Percentiles rank a stretch among this genome's conserved stretches.
phyloP scores from a whole-genome alignment of 805 yeast species.

The Starmerella vitae region DNA sequence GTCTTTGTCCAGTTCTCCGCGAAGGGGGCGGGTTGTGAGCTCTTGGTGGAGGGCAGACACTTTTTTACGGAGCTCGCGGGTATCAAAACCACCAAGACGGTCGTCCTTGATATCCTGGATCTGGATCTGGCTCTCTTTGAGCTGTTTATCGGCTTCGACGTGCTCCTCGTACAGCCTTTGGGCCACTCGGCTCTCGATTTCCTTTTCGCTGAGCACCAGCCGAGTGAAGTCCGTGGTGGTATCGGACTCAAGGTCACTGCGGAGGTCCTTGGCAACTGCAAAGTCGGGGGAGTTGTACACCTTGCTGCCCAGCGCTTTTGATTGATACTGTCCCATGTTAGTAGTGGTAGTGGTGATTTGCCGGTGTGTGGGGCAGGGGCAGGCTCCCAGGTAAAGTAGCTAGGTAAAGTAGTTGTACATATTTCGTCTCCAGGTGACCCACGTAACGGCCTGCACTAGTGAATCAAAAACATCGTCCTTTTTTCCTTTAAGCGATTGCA shows the following conservation, averaged over 20 bases:
- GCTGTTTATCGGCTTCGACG: constrained; percentile 22
- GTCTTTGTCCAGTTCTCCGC: constrained; percentile 23
- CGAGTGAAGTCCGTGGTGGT: constrained; percentile 30
- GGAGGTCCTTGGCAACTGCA: constrained; percentile 25
- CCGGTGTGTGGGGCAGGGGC: neutral
- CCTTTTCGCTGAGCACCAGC: constrained; percentile 24
- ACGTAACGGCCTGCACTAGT: constrained; percentile 45
- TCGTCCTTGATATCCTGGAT: constrained; percentile 13
- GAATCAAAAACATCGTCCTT: constrained; percentile 58
- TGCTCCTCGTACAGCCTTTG: constrained; percentile 25
- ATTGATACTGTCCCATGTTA: constrained; percentile 23
- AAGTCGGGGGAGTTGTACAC: constrained; percentile 26
- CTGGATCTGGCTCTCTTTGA: constrained; percentile 17
- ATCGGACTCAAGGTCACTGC: constrained; percentile 25
- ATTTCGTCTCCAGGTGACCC: constrained; percentile 34
- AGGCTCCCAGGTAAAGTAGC: no score
- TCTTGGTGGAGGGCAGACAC: constrained; percentile 24
- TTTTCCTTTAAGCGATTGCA: constrained; percentile 26
- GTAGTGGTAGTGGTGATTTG: neutral
- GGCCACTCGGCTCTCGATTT: constrained; percentile 28
- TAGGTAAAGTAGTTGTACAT: neutral
- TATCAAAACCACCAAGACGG: constrained; percentile 14
- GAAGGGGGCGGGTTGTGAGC: constrained; percentile 25
- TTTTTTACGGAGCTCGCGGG: constrained; percentile 19
- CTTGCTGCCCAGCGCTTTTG: constrained; percentile 20